A percentile compares a stretch with the other conserved stretches of the same genome.
Conservation (phyloP, 2,329 filamentous ascomycete species). For the Phaeosphaeriaceae sp. region DNA sequence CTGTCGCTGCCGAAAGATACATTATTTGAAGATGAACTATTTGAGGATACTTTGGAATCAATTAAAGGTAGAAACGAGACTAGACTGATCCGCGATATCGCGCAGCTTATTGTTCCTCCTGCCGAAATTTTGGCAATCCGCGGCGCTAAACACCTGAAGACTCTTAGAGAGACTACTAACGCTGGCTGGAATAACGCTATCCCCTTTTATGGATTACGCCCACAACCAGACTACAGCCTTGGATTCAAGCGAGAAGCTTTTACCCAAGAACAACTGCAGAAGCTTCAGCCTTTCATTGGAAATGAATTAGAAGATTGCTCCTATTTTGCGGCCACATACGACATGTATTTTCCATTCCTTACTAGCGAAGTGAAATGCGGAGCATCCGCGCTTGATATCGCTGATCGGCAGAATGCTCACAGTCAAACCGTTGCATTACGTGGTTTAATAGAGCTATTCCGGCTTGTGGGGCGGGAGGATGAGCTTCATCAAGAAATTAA, state of each 20-base stretch:
- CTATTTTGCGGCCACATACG: conserved; percentile 51
- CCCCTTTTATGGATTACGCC: conserved; percentile 12
- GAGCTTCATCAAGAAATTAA: conserved; percentile 26
- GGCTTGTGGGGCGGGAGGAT: conserved; percentile 17
- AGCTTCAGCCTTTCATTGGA: conserved; percentile 23
- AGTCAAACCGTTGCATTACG: conserved; percentile 21
- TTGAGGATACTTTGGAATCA: conserved; percentile 43
- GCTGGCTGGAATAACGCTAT: conserved; percentile 20
- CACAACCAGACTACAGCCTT: conserved; percentile 21
- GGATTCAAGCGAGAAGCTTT: conserved; percentile 23
- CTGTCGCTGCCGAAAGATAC: conserved; percentile 18
- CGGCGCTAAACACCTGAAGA: conserved; percentile 20
- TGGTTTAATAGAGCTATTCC: conserved; percentile 19
- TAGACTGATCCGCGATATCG: conserved; percentile 20
- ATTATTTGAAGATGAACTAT: conserved; percentile 33
- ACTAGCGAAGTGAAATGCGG: conserved; percentile 28
- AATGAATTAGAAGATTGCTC: conserved; percentile 44
- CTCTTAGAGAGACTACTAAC: conserved; percentile 23
- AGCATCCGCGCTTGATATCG: conserved; percentile 19
- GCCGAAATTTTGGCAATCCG: conserved; percentile 15
- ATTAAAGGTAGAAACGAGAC: conserved; percentile 32
- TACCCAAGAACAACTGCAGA: conserved; percentile 13
- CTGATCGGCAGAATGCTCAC: conserved; percentile 32
- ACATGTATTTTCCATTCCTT: conserved; percentile 27
- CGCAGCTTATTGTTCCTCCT: conserved; percentile 21